phyloP scores from a whole-genome alignment of 1,139 yeast species.

The Hansenula lynferdii region DNA sequence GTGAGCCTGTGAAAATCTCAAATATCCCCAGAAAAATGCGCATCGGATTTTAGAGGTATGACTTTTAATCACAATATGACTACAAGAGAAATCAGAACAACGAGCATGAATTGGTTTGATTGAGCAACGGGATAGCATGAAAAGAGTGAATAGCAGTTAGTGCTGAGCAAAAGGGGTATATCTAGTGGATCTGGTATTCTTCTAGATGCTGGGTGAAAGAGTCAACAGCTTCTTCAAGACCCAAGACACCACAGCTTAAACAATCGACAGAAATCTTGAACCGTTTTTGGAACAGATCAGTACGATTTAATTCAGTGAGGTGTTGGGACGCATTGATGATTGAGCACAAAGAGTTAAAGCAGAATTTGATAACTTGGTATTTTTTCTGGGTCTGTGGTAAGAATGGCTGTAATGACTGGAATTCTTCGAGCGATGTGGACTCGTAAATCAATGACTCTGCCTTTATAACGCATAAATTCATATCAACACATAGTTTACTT shows the following conservation, averaged over 20 bases:
- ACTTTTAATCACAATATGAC: not conserved
- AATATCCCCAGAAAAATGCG: not conserved
- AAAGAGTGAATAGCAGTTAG: not conserved
- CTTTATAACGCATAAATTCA: too few relatives aligned
- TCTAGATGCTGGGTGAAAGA: not conserved
- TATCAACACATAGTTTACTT: too few relatives aligned
- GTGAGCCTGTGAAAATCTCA: too few relatives aligned
- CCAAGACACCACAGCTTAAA: not conserved
- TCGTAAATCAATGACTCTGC: too few relatives aligned
- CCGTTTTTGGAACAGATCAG: not conserved
- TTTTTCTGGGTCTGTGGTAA: too few relatives aligned
- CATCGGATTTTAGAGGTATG: not conserved
- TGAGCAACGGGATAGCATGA: not conserved
- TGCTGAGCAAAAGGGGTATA: not conserved
- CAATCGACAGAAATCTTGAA: not conserved
- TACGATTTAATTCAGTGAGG: not conserved
- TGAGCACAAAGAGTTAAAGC: not conserved
- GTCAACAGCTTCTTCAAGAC: not conserved
- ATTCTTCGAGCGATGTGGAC: too few relatives aligned
- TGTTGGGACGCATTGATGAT: not conserved
- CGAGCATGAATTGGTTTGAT: not conserved
- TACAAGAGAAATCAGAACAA: not conserved
- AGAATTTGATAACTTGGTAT: not conserved
- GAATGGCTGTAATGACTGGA: too few relatives aligned
- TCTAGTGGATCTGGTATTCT: not conserved